phyloP scores from a whole-genome alignment of 176 grass and related monocot genomes.

The Otatea glauca region DNA sequence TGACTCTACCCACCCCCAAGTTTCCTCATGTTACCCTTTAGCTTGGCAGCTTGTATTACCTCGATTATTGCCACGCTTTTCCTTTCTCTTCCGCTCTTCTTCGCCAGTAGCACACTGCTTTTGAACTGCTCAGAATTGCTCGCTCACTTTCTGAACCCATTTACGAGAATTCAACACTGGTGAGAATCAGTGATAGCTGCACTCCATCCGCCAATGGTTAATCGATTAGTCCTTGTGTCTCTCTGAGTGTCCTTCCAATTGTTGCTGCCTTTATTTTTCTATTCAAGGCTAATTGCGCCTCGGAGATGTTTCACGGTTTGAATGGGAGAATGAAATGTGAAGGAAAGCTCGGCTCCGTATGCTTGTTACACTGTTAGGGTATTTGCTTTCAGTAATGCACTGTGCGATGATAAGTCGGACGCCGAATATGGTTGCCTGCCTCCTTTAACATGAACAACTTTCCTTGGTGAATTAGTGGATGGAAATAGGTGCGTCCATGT shows the following conservation, averaged over 20 bases:
- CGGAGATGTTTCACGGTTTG: neutral
- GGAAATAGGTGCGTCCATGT: constrained; percentile 2
- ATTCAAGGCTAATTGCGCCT: neutral
- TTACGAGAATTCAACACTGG: constrained; percentile 28
- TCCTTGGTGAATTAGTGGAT: neutral
- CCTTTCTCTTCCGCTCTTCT: neutral
- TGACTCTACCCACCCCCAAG: neutral
- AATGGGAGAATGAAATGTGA: neutral
- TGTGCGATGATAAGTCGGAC: constrained; percentile 1
- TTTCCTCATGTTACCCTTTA: constrained; percentile 40
- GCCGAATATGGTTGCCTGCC: neutral
- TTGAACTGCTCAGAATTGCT: constrained; percentile 5
- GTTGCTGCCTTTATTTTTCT: neutral
- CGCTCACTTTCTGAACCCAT: constrained; percentile 38
- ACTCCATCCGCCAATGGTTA: constrained; percentile 24
- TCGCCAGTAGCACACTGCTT: neutral
- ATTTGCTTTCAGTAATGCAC: neutral
- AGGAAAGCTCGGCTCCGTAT: neutral
- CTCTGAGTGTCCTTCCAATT: neutral
- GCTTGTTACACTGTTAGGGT: neutral
- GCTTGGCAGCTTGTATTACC: constrained; percentile 42
- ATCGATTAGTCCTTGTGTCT: neutral
- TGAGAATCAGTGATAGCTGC: neutral
- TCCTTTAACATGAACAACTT: constrained; percentile 19
- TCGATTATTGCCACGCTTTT: constrained; percentile 47